Percentiles rank a stretch among this genome's conserved stretches.
Conservation (phyloP, 306 rosid species). For the Prunus dulcis region DNA sequence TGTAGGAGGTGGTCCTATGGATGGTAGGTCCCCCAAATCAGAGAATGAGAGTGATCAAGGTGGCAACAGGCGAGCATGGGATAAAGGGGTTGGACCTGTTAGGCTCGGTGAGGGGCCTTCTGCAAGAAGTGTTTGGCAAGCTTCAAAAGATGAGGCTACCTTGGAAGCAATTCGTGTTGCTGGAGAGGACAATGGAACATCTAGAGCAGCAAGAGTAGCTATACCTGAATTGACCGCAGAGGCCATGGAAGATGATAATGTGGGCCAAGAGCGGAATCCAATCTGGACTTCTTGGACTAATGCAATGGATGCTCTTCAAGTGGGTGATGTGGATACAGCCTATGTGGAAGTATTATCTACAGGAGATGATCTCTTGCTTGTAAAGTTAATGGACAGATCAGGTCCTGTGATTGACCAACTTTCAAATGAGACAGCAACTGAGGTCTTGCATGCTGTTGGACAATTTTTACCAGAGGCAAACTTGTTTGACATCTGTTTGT, state of each 20-base stretch:
- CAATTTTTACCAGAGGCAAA: conserved; percentile 75
- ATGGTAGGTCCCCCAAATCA: conserved; percentile 82
- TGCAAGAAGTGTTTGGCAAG: conserved; percentile 99
- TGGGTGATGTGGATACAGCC: conserved; percentile 77
- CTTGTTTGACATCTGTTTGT: conserved; percentile 75
- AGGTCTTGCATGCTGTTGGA: conserved; percentile 65
- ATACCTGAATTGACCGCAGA: conserved; percentile 85
- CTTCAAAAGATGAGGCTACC: conserved; percentile 98
- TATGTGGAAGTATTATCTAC: conserved; percentile 77
- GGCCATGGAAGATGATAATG: conserved; percentile 68
- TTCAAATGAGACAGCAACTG: conserved; percentile 69
- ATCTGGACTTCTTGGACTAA: conserved; percentile 89
- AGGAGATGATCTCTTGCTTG: conserved; percentile 79
- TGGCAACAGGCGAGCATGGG: conserved; percentile 88
- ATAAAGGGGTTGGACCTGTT: conserved; percentile 69
- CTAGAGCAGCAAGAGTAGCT: conserved; percentile 72
- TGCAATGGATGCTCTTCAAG: conserved; percentile 92
- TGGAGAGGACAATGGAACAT: conserved; percentile 83
- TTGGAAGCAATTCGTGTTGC: conserved; percentile 94
- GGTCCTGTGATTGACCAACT: conserved; percentile 88
- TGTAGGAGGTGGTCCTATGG: conserved; percentile 57
- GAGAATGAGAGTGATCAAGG: conserved; percentile 73
- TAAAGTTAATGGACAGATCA: conserved; percentile 88
- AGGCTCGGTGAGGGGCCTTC: conserved; percentile 98
- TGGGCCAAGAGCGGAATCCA: conserved; percentile 75